Percentiles rank a stretch among this genome's conserved stretches.
Evolutionary conservation across 176 grass and related monocot species (phyloP).

Genomic region (Cenchrus americanus): DNA sequence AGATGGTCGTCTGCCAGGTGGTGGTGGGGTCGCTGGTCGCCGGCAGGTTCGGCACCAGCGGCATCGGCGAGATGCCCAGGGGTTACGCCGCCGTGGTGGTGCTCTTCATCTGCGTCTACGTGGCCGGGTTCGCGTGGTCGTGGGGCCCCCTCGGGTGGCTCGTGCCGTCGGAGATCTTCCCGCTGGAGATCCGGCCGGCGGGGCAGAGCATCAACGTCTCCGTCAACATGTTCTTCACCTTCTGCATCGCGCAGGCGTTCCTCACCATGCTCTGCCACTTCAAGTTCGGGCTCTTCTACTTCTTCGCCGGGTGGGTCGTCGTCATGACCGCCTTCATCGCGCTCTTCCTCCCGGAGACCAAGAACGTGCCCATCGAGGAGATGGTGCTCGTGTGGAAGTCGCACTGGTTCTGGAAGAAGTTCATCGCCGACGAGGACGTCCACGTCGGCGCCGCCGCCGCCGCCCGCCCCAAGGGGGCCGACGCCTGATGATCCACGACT

Average conservation of each 20-base stretch:
- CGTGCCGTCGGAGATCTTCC: conserved; percentile 97
- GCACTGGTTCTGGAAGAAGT: conserved; percentile 88
- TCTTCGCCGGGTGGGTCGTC: conserved; percentile 87
- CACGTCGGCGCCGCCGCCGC: conserved; percentile 41
- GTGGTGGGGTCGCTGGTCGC: conserved; percentile 55
- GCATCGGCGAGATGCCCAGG: conserved; percentile 55
- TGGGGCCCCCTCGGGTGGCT: conserved; percentile 97
- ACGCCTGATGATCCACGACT: not conserved
- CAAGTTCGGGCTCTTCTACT: conserved; percentile 96
- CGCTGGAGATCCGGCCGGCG: conserved; percentile 89
- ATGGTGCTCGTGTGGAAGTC: conserved; percentile 86
- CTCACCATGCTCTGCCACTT: conserved; percentile 91
- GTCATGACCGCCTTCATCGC: conserved; percentile 91
- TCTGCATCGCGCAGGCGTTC: conserved; percentile 86
- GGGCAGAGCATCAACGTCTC: conserved; percentile 99
- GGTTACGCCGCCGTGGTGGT: conserved; percentile 68
- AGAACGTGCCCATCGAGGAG: conserved; percentile 98
- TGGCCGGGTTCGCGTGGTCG: conserved; percentile 93
- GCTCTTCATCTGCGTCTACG: conserved; percentile 89
- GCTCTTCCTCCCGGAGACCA: conserved; percentile 92
- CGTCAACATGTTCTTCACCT: conserved; percentile 99
- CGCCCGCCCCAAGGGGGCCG: too few species aligned
- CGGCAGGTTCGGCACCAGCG: conserved; percentile 51
- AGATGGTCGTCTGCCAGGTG: conserved; percentile 65
- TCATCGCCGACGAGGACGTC: conserved; percentile 61